Conservation (phyloP, 305 asterid species). For the Solanum hybrid region DNA sequence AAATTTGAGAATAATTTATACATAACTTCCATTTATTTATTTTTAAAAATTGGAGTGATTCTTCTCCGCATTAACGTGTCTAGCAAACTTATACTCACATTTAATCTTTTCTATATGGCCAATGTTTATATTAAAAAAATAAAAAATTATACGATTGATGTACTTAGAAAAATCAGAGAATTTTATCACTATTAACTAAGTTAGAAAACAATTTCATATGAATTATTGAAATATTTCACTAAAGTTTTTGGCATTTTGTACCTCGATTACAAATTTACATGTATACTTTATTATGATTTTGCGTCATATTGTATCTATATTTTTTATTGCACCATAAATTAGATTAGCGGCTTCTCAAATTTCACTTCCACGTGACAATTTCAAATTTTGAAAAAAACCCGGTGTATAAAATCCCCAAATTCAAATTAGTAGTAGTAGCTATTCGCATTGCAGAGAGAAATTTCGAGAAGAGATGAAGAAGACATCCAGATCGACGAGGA, state of each 20-base stretch:
- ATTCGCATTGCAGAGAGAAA: not conserved
- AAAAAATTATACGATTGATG: not conserved
- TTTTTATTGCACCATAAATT: not conserved
- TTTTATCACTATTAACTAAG: not conserved
- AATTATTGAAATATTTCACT: not conserved
- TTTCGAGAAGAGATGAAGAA: not conserved
- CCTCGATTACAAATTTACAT: not conserved
- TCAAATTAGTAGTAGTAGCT: not conserved
- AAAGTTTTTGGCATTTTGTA: not conserved
- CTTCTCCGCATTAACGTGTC: not conserved
- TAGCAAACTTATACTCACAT: not conserved
- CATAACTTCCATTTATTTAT: not conserved
- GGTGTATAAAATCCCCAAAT: not conserved
- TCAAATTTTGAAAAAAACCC: not conserved
- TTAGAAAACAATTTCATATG: not conserved
- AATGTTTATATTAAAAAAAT: not conserved
- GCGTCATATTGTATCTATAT: not conserved
- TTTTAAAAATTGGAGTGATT: not conserved
- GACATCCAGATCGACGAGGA: constrained; percentile 30
- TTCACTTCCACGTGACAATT: not conserved
- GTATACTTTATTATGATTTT: not conserved
- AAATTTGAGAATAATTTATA: not conserved
- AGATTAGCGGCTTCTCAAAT: not conserved
- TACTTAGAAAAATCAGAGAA: not conserved
- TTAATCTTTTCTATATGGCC: not conserved